Conservation (phyloP, 306 rosid species). For the Gleditsia sinensis region DNA sequence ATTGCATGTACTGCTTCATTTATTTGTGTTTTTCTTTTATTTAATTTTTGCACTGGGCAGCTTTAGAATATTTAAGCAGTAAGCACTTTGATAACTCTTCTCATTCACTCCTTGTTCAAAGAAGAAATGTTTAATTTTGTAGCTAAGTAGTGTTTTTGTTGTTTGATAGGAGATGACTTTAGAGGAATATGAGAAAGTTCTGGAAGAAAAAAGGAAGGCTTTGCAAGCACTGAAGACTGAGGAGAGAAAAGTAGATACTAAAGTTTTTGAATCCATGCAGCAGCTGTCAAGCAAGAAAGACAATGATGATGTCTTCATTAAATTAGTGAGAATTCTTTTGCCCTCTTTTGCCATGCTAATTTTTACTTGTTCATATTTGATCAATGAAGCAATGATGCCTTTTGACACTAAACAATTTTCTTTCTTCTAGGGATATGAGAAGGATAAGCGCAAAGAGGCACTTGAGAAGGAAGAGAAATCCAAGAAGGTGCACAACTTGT, state of each 20-base stretch:
- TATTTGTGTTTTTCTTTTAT: background rate
- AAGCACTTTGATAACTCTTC: background rate
- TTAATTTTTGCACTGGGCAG: background rate
- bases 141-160: conserved; percentile 21
- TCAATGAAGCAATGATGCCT: background rate
- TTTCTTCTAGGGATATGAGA: conserved; percentile 74
- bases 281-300: conserved; percentile 89
- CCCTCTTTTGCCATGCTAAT: background rate
- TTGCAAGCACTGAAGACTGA: conserved; percentile 71
- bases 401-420: background rate
- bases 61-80: background rate
- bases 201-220: conserved; percentile 88
- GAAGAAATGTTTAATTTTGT: background rate
- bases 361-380: background rate
- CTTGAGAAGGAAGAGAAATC: conserved; percentile 83
- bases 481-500: conserved; percentile 60
- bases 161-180: conserved; percentile 84
- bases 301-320: conserved; percentile 68
- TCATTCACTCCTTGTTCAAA: background rate
- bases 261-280: conserved; percentile 84
- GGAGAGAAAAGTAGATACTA: conserved; percentile 81
- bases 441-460: conserved; percentile 83
- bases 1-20: background rate
- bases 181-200: conserved; percentile 89
- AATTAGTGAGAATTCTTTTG: conserved; percentile 58